These are phyloP conservation scores for Pseudocercospora crystallina DNA, from an alignment of 2,329 filamentous ascomycete genomes.

Conservation along the genomic window DNA sequence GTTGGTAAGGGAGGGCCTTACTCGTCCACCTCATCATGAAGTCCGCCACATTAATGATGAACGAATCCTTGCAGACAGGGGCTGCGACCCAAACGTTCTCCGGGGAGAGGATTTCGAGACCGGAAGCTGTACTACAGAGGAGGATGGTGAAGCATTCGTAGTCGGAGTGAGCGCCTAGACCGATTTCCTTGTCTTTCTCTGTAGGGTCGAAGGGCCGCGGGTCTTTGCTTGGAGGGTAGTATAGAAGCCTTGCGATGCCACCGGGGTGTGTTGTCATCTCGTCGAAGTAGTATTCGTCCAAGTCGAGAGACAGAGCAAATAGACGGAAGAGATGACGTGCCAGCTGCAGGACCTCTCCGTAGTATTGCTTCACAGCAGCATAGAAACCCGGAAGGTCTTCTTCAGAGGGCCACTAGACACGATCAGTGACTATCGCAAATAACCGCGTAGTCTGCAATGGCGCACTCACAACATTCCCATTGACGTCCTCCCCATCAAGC, in stretches of 20 bases:
- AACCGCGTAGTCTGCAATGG: no score
- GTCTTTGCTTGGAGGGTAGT: constrained; percentile 38
- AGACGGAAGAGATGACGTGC: constrained; percentile 43
- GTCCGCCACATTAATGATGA: constrained; percentile 53
- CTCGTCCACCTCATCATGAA: constrained; percentile 52
- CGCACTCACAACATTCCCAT: constrained; percentile 32
- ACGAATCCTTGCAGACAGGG: constrained; percentile 45
- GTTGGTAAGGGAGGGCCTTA: constrained; percentile 21
- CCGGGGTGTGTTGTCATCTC: constrained; percentile 42
- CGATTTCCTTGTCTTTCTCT: constrained; percentile 34
- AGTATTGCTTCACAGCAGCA: constrained; percentile 39
- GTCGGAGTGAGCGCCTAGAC: constrained; percentile 40
- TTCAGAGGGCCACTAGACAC: constrained; percentile 37
- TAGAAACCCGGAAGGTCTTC: constrained; percentile 42
- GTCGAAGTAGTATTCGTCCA: constrained; percentile 43
- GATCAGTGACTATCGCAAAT: no score
- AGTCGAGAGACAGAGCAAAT: constrained; percentile 41
- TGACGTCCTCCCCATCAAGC: constrained; percentile 38
- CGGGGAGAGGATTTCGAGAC: constrained; percentile 35
- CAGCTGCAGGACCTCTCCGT: constrained; percentile 38
- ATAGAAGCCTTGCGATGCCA: constrained; percentile 41
- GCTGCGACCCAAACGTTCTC: constrained; percentile 46
- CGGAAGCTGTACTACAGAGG: constrained; percentile 28
- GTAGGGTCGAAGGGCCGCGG: constrained; percentile 19
- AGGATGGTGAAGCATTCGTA: constrained; percentile 35